These are phyloP conservation scores for Cordyceps javanica DNA, from an alignment of 2,329 filamentous ascomycete genomes.

Conservation along the genomic window DNA sequence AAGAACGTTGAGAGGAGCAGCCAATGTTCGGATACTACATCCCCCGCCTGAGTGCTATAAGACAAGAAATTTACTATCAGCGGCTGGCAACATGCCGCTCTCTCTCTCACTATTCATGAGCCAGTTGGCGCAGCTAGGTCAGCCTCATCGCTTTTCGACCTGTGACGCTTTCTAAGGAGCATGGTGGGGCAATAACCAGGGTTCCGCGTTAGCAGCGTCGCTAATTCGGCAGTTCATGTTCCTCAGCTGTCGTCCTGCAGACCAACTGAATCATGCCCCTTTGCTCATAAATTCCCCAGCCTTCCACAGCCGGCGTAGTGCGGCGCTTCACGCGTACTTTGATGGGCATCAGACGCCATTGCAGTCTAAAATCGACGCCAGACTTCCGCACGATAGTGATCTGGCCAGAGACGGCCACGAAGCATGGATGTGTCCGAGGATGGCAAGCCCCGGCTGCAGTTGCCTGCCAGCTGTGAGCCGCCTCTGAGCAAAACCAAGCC, in stretches of 20 bases:
- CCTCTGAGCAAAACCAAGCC: constrained; percentile 66
- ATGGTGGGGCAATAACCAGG: not conserved
- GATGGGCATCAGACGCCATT: not conserved
- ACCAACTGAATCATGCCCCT: constrained; percentile 8
- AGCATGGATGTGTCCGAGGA: constrained; percentile 21
- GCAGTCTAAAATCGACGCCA: not conserved
- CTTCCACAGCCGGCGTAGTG: not conserved
- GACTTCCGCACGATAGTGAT: not conserved
- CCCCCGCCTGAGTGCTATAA: not conserved
- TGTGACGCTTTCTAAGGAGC: not conserved
- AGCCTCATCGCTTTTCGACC: not conserved
- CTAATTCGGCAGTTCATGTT: constrained; percentile 4
- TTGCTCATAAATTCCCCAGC: not conserved
- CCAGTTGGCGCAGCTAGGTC: not conserved
- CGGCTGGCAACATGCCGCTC: too few species aligned
- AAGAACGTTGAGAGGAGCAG: too few species aligned
- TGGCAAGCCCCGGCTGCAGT: constrained; percentile 38
- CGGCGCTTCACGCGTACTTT: not conserved
- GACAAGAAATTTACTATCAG: too few species aligned
- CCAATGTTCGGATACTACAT: not conserved
- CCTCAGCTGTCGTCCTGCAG: not conserved
- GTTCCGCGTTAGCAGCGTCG: not conserved
- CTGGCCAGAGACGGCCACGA: not conserved
- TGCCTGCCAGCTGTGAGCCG: constrained; percentile 83
- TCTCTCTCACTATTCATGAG: not conserved